phyloP scores from a whole-genome alignment of 2,329 filamentous ascomycete species.

The Colletotrichum australisinense region DNA sequence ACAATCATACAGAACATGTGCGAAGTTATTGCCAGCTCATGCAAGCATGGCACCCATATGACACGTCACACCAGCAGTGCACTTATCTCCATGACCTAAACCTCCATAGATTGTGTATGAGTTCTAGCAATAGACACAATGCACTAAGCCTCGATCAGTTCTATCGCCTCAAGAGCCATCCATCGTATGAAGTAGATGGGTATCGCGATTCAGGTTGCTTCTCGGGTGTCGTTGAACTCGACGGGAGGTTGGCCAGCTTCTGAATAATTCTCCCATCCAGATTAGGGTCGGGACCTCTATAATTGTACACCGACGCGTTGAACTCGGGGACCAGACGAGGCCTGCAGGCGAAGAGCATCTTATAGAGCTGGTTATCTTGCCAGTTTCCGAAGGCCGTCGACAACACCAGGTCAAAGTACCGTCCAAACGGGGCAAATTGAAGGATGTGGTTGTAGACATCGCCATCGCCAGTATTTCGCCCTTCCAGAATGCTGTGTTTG shows the following conservation, averaged over 20 bases:
- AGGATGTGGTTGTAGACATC: conserved; percentile 18
- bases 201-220: neutral
- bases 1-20: neutral
- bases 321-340: neutral
- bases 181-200: conserved; percentile 15
- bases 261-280: conserved; percentile 14
- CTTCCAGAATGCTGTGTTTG: neutral
- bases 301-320: conserved; percentile 28
- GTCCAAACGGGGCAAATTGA: conserved; percentile 9
- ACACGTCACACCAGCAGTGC: neutral
- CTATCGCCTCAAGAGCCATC: conserved; percentile 3
- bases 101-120: too few species aligned
- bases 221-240: neutral
- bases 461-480: conserved; percentile 5
- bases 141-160: too few species aligned
- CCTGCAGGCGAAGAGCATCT: conserved; percentile 24
- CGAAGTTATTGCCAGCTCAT: neutral
- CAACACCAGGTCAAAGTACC: conserved; percentile 6
- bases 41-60: neutral
- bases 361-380: conserved; percentile 17
- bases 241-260: conserved; percentile 18
- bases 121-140: neutral
- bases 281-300: conserved; percentile 15
- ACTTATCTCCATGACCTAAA: too few species aligned
- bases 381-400: conserved; percentile 3